Base-by-base conservation (phyloP, 1,284 basidiomycete genomes). In the Ceratobasidium sp. region DNA sequence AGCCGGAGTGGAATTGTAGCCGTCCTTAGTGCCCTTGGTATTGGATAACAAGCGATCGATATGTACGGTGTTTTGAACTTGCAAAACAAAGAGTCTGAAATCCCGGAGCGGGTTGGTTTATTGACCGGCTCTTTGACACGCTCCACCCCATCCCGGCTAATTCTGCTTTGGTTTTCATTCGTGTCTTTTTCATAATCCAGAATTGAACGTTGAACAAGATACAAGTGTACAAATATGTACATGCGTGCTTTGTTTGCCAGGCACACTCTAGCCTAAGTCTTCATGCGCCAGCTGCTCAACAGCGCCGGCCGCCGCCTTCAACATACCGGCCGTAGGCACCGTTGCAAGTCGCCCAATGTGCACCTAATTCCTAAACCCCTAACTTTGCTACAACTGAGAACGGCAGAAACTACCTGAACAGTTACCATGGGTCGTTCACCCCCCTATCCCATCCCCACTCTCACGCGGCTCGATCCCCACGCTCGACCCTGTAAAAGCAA, bases 261-360 rank as follows among this genome's bases (percentile, higher is more conserved):
- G 5, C 53, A 29, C 34, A 14, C 34, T n/a, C 34, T 39, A n/a
- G 27, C 19, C 56, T 59, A 59, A 14, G 56, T 37, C 27, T 34
- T 59, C 14, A 29, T 59, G 56, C 56, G 56, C 56, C 56, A 59
- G 56, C n/a, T 39, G 34, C 56, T 59, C 56, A 59, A 59, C 56
- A 59, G 56, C 56, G 56, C 34, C 34, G 56, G 56, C 34, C 56
- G 31, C 34, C 56, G 56, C 16, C 16, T 59, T 59, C 34, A 0
- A 4, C 14, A 31, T 9, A 31, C 56, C 56, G 56, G n/a, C 56
- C 34, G 4, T 22, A 59, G 56, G 54, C 54, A 58, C 54, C 54
- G 31, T 58, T 13, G 13, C 39, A 13, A 13, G 7, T 13, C 6
- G 7, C 39, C 13, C 39, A 41, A 6, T 41, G 6, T 41, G 43